Evolutionary conservation across 2,329 filamentous ascomycete genomes (phyloP).

Genomic region (Tricladium varicosporioides): DNA sequence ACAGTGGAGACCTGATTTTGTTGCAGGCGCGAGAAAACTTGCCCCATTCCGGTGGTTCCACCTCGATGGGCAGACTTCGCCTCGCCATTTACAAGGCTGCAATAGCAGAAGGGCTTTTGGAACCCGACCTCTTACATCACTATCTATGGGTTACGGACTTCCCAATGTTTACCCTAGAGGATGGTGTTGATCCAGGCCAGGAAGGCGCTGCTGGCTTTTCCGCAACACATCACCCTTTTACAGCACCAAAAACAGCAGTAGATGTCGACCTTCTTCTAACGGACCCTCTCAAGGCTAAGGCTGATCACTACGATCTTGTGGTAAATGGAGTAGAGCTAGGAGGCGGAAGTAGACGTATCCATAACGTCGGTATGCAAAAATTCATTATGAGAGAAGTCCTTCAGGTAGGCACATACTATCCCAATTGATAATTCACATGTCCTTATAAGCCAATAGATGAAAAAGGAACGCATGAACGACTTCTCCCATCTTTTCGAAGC

Average conservation of each 20-base stretch:
- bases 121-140: conserved; percentile 46
- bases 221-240: conserved; percentile 95
- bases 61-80: conserved; percentile 39
- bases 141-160: conserved; percentile 88
- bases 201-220: conserved; percentile 77
- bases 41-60: conserved; percentile 72
- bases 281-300: conserved; percentile 69
- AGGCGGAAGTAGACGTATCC: conserved; percentile 89
- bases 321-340: conserved; percentile 94
- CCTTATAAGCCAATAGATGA: conserved; percentile 24
- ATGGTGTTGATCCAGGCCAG: conserved; percentile 59
- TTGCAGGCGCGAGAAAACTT: conserved; percentile 70
- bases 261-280: conserved; percentile 75
- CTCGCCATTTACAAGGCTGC: conserved; percentile 32
- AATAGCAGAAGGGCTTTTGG: conserved; percentile 23
- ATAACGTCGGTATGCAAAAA: conserved; percentile 78
- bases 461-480: conserved; percentile 65
- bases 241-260: conserved; percentile 68
- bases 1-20: conserved; percentile 76
- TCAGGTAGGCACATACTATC: conserved; percentile 39
- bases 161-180: conserved; percentile 79
- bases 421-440: neutral
- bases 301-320: conserved; percentile 93
- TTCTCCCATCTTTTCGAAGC: conserved; percentile 85
- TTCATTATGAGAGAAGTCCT: conserved; percentile 82